Evolutionary conservation across 208 protist genomes (phyloP), one percentile per base, ranked within the genome.

Genomic region (Herpetomonas samuelpessoai): DNA sequence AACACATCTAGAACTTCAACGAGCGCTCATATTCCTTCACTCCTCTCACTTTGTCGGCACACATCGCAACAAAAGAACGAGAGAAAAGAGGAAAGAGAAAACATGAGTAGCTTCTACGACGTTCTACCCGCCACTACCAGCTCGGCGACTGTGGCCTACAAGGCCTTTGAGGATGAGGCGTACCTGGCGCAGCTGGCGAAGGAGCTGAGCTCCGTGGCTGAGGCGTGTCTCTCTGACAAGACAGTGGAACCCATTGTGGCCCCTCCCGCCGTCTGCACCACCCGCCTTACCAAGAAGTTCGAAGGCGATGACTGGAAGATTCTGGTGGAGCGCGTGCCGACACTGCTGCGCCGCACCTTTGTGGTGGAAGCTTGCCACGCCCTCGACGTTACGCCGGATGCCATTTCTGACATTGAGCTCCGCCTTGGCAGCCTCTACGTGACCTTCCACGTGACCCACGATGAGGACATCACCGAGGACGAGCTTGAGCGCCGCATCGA

Each of bases 351-450:
- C 2, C 66, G 66, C 28, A 81, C 76, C 0, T 88, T 93, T 52
- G 60, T 82, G 10, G 56, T 48, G n/a, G 82, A 93, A 57, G 82
- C 76, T 19, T 76, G 72, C 44, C 52, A 52, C 6, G 82, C 82
- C n/a, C 72, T 83, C 21, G 38, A 62, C 7, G 74, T 90, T 18
- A 48, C 62, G 19, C 60, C 64, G 49, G 65, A 77, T 10, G 67
- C 73, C 28, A 83, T 93, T 52, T 62, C 47, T 1, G 51, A 70
- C 27, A 68, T 85, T 3, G 65, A 82, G 44, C 74, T 93, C 44
- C 73, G 81, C 39, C 82, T 93, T 26, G 86, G 86, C n/a, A 93
- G 86, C 44, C 67, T 93, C 21, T 86, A 93, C 65, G 86, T 90
- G 18, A 89, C 82, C 12, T 88, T 93, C 53, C 82, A 88, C 44